Conservation (phyloP, 768 basidiomycete genomes). For the Leccinum arenicola region DNA sequence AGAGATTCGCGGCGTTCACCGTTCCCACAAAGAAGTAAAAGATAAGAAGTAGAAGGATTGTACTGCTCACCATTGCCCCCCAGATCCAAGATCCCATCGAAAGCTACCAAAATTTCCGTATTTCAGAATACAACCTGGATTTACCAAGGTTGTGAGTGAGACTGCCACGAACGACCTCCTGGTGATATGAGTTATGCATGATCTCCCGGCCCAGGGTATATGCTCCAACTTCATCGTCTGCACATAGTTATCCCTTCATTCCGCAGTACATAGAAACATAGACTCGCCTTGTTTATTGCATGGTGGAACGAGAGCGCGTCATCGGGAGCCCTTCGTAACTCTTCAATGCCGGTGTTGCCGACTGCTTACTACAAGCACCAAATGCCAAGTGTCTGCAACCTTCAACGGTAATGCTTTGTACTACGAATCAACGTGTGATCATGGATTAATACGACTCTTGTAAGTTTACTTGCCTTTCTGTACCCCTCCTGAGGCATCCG, state of each 20-base stretch:
- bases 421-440: background rate
- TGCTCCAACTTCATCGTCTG: constrained; percentile 36
- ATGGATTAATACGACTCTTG: background rate
- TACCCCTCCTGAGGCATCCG: constrained; percentile 32
- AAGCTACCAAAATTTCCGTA: too few relatives aligned
- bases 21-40: too few relatives aligned
- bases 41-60: background rate
- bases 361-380: background rate
- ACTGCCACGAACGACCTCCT: constrained; percentile 24
- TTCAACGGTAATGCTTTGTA: background rate
- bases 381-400: background rate
- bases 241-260: background rate
- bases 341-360: background rate
- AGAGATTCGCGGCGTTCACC: too few relatives aligned
- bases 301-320: constrained; percentile 36
- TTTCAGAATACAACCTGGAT: too few relatives aligned
- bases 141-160: constrained; percentile 38
- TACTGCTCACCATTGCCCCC: background rate
- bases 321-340: constrained; percentile 37
- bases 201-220: constrained; percentile 39
- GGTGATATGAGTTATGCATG: constrained; percentile 31
- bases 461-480: constrained; percentile 20
- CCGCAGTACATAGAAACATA: background rate
- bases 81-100: too few relatives aligned
- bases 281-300: constrained; percentile 30